Percentiles rank a stretch among this genome's conserved stretches.
Conservation (phyloP, 768 basidiomycete genomes). For the Trametes villosa region DNA sequence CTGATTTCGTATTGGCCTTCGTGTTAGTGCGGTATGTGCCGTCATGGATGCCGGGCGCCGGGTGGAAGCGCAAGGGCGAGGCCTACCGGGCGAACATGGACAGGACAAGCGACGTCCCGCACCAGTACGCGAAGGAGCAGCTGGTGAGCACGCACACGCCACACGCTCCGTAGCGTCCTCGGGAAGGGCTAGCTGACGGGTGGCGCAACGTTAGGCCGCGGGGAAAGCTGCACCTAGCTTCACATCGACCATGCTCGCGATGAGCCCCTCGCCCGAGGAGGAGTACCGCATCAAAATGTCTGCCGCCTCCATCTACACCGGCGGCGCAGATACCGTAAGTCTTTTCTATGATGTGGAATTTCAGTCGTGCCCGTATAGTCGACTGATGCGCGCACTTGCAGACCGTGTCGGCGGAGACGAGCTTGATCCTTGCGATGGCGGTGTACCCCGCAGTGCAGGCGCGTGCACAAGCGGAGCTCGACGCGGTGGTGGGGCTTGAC, state of each 20-base stretch:
- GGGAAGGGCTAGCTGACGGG: not conserved
- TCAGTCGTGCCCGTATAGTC: not conserved
- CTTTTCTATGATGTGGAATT: not conserved
- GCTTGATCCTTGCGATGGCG: slow-evolving; percentile 10
- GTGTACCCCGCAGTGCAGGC: slow-evolving; percentile 6
- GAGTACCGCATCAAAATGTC: slow-evolving; percentile 69
- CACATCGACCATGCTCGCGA: slow-evolving; percentile 31
- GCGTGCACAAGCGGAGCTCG: slow-evolving; percentile 34
- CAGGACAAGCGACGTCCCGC: slow-evolving; percentile 32
- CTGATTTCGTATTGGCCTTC: not conserved
- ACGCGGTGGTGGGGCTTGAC: slow-evolving; percentile 31
- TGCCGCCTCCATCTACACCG: slow-evolving; percentile 26
- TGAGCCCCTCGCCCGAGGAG: slow-evolving; percentile 53
- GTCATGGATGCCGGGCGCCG: slow-evolving; percentile 47
- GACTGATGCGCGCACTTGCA: not conserved
- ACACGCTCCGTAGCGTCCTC: not conserved
- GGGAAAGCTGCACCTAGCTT: slow-evolving; percentile 29
- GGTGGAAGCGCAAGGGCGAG: slow-evolving; percentile 39
- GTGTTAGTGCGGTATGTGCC: slow-evolving; percentile 35
- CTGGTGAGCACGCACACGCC: slow-evolving; percentile 30
- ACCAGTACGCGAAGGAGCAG: slow-evolving; percentile 36
- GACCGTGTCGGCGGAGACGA: slow-evolving; percentile 9
- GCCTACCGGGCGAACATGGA: slow-evolving; percentile 27
- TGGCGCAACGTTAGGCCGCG: slow-evolving; percentile 14
- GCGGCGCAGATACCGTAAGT: slow-evolving; percentile 23